Conservation (phyloP, 306 rosid species). For the Cucurbita moschata region DNA sequence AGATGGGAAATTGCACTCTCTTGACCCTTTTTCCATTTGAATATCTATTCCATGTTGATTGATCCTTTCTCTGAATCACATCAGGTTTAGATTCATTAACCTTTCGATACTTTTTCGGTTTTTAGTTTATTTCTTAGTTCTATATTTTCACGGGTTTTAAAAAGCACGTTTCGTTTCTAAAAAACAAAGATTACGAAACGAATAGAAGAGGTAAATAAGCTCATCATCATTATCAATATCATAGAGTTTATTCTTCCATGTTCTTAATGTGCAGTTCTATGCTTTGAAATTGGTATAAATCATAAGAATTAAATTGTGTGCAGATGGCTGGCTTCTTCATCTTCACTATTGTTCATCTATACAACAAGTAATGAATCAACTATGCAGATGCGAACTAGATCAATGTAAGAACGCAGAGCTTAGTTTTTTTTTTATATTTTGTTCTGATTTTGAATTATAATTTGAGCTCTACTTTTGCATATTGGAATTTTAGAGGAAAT, state of each 20-base stretch:
- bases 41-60: background rate
- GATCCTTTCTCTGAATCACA: background rate
- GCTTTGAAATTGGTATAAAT: background rate
- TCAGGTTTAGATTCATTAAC: background rate
- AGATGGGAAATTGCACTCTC: background rate
- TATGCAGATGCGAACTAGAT: constrained; percentile 6
- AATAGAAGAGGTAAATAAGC: background rate
- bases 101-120: background rate
- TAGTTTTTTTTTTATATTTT: background rate
- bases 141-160: background rate
- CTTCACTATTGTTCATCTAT: constrained; percentile 66
- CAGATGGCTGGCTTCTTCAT: constrained; percentile 92
- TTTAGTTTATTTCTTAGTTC: background rate
- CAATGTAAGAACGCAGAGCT: constrained; percentile 4
- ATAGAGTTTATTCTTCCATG: background rate
- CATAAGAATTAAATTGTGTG: constrained; percentile 14
- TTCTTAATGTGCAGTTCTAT: background rate
- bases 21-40: background rate
- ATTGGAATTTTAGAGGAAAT: background rate
- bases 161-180: background rate
- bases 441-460: background rate
- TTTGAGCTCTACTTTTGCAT: background rate
- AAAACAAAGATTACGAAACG: background rate
- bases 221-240: too few species aligned
- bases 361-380: constrained; percentile 51